Evolutionary conservation across 306 rosid species (phyloP).

Genomic region (Vicia sativa): DNA sequence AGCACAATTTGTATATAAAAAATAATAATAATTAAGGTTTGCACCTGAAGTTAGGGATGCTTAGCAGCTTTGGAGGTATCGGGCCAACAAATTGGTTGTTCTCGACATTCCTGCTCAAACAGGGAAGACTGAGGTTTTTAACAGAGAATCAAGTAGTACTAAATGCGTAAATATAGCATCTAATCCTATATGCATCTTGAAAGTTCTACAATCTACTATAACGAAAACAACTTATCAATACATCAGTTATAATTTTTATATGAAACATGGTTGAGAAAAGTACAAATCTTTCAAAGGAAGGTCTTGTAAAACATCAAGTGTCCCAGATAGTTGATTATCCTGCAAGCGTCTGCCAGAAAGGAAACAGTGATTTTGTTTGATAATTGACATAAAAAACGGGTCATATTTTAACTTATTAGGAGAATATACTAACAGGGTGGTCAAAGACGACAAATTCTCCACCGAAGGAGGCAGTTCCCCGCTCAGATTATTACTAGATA

Average conservation of each 20-base stretch:
- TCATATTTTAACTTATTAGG: slow-evolving; percentile 35
- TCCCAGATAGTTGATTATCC: slow-evolving; percentile 83
- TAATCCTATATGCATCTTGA: slow-evolving; percentile 20
- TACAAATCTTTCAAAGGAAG: slow-evolving; percentile 85
- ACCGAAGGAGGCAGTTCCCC: slow-evolving; percentile 86
- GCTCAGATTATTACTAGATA: slow-evolving; percentile 82
- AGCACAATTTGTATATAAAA: slow-evolving; percentile 1
- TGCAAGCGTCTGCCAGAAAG: slow-evolving; percentile 75
- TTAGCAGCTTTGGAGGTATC: slow-evolving; percentile 80
- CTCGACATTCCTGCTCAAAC: slow-evolving; percentile 82
- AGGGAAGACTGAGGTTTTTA: slow-evolving; percentile 30
- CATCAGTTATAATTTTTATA: slow-evolving; percentile 24
- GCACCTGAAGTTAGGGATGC: slow-evolving; percentile 77
- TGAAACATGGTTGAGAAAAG: slow-evolving; percentile 46
- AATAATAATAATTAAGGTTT: slow-evolving; percentile 24
- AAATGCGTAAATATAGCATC: slow-evolving; percentile 23
- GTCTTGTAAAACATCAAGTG: slow-evolving; percentile 80
- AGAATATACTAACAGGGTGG: slow-evolving; percentile 83
- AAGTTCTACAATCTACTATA: slow-evolving; percentile 24
- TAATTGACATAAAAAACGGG: slow-evolving; percentile 25
- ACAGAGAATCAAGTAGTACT: slow-evolving; percentile 15
- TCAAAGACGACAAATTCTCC: slow-evolving; percentile 57
- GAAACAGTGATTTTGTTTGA: slow-evolving; percentile 41
- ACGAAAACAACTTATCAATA: slow-evolving; percentile 5
- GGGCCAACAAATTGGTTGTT: slow-evolving; percentile 84